phyloP scores from a whole-genome alignment of 1,284 basidiomycete genomes.

The Malassezia vespertilionis region DNA sequence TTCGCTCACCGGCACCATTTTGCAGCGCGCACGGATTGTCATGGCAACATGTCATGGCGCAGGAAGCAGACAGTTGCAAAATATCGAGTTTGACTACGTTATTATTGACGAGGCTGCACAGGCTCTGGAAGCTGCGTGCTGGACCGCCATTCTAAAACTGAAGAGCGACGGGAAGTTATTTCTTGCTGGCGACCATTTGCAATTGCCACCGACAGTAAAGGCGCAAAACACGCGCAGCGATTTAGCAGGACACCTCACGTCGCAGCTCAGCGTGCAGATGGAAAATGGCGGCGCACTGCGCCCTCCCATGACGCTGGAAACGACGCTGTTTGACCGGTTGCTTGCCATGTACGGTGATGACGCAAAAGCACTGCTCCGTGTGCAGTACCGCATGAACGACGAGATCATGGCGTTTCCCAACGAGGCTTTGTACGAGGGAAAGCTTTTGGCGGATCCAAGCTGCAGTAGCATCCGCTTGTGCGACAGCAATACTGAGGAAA shows the following conservation, averaged over 20 bases:
- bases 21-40: conserved; percentile 70
- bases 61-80: conserved; percentile 23
- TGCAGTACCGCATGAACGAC: conserved; percentile 63
- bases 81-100: conserved; percentile 64
- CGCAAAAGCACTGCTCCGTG: conserved; percentile 72
- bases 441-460: conserved; percentile 61
- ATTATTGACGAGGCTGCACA: conserved; percentile 89
- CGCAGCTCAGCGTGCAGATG: too few species aligned
- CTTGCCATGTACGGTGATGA: conserved; percentile 71
- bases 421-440: conserved; percentile 63
- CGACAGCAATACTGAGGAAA: conserved; percentile 53
- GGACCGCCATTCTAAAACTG: conserved; percentile 69
- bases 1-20: conserved; percentile 66
- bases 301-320: conserved; percentile 67
- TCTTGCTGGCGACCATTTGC: conserved; percentile 49
- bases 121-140: conserved; percentile 88
- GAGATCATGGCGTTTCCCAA: conserved; percentile 81
- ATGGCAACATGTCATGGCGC: conserved; percentile 79
- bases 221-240: not conserved
- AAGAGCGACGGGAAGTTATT: conserved; percentile 22
- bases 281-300: conserved; percentile 46
- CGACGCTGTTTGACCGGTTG: conserved; percentile 79
- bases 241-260: not conserved
- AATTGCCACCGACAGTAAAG: conserved; percentile 75
- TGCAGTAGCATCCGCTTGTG: conserved; percentile 63